Base-by-base conservation (phyloP, 2,329 filamentous ascomycete genomes). In the Botrytis hyacinthi region DNA sequence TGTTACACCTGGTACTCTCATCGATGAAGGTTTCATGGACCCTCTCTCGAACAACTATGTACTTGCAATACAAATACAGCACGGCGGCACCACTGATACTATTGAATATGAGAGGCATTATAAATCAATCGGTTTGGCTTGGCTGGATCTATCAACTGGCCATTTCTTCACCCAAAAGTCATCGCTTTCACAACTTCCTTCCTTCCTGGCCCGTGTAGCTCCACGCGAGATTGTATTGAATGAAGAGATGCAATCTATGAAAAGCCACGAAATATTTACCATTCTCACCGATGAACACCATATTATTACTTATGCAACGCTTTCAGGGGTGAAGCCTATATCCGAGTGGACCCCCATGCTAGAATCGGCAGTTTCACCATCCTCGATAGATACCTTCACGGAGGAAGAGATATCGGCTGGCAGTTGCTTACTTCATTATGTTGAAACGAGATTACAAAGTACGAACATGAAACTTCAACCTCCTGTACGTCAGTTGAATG, bases 1-100 rank as follows among this genome's bases (percentile, higher is more conserved):
- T 77, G 90, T 99, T 80, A 98, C 96, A 0, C 94, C 96, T 1
- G 96, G 96, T 32, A 99, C 96, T 1, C 85, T 99, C 71, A 97
- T 99, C 77, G 96, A 99, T 82, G 96, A 99, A 83, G 95, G 94
- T 78, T 99, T 98, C 82, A 94, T 99, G 86, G 93, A 98, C 81
- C 93, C 94, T 1, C 95, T 93, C 80, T 90, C 93, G 79, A 98
- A 96, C 83, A 98, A 98, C 81, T 99, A 95, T 81, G 87, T 98
- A 48, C 88, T 98, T 81, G 91, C 93, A 54, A 88, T 98, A 66
- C 89, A 97, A 80, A 81, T 92, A 42, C 82, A 86, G 74, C 73
- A 78, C 8, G 65, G 78, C 44, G 37, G 18, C 37, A 20, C n/a
- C 51, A 71, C 62, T 37, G 44, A 60, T 4, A 14, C 40, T 37